These are phyloP conservation scores for Mycena haematopus DNA, from an alignment of 768 basidiomycete genomes.

Conservation along the genomic window DNA sequence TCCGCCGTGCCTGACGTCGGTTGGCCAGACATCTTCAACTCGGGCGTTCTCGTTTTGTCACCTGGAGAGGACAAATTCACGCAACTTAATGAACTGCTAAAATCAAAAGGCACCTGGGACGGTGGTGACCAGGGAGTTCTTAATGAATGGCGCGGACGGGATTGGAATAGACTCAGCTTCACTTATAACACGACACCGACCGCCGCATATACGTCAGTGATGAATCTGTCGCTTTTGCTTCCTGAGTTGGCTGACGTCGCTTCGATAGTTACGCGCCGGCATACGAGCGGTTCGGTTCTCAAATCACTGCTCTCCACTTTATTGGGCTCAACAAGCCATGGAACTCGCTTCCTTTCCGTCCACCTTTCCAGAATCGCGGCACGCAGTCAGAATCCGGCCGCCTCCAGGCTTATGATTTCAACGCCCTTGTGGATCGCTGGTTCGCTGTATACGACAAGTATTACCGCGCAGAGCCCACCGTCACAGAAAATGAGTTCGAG, in stretches of 20 bases:
- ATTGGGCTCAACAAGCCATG: constrained; percentile 99
- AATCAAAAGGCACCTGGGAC: constrained; percentile 89
- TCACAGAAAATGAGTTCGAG: constrained; percentile 59
- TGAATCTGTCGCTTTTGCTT: constrained; percentile 29
- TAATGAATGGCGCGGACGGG: constrained; percentile 88
- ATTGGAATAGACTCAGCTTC: constrained; percentile 96
- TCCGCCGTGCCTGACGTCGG: constrained; percentile 96
- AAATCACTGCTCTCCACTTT: constrained; percentile 89
- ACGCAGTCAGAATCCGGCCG: constrained; percentile 28
- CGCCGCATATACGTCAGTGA: constrained; percentile 90
- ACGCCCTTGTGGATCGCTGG: constrained; percentile 88
- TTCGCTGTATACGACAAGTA: constrained; percentile 88
- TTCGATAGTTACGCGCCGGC: constrained; percentile 89
- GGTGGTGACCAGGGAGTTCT: constrained; percentile 98
- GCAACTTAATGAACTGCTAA: constrained; percentile 71
- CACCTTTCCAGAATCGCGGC: constrained; percentile 52
- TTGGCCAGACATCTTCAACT: constrained; percentile 99
- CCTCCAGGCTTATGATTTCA: constrained; percentile 71
- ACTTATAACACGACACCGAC: constrained; percentile 98
- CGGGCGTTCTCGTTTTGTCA: constrained; percentile 88
- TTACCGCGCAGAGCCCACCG: constrained; percentile 66
- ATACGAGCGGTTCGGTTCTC: constrained; percentile 89
- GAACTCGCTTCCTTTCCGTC: constrained; percentile 74
- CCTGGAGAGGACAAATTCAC: constrained; percentile 86
- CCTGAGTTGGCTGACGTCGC: constrained; percentile 35